Base-by-base conservation (phyloP, 768 basidiomycete genomes). In the Basidioascus undulatus region DNA sequence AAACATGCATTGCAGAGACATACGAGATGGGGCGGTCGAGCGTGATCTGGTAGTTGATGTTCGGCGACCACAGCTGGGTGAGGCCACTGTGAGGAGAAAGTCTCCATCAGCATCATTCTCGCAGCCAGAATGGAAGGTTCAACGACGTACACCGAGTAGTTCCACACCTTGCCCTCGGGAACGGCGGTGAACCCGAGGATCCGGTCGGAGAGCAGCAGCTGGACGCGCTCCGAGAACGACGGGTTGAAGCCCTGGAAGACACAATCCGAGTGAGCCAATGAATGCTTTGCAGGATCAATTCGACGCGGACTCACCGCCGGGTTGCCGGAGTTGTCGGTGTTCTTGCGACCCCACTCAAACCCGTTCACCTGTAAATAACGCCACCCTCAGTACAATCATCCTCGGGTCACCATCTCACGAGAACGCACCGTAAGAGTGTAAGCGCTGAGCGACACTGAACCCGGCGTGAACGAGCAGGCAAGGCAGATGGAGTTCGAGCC, bases 301-400 rank as follows among this genome's bases (percentile, higher is more conserved):
- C 38, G 39, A 18, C 11, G 28, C 32, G 30, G 25, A 55, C 65
- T 49, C 49, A 72, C 71, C 1, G 74, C 63, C 44, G 83, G 82
- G 55, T 81, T 83, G 28, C 70, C 66, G 28, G 81, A 77, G 32
- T 71, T 79, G 52, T 87, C 84, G 49, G 67, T 62, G 50, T 87
- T 89, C 64, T 92, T 94, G 51, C 89, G 66, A 32, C 87, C 89
- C 87, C 87, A 96, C 53, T 98, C 92, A 55, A 96, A 96, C 13
- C 89, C 92, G 44, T 77, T 71, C 8, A 89, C n/a, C n/a, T n/a
- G n/a, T n/a, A n/a, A n/a, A n/a, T n/a, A n/a, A n/a, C n/a, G n/a
- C n/a, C n/a, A n/a, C n/a, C n/a, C n/a, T n/a, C n/a, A n/a, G n/a
- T n/a, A n/a, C n/a, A n/a, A n/a, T n/a, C n/a, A n/a, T n/a, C n/a